These are phyloP conservation scores for Skeletonema tropicum DNA, from an alignment of 108 stramenopile species.

Conservation along the genomic window DNA sequence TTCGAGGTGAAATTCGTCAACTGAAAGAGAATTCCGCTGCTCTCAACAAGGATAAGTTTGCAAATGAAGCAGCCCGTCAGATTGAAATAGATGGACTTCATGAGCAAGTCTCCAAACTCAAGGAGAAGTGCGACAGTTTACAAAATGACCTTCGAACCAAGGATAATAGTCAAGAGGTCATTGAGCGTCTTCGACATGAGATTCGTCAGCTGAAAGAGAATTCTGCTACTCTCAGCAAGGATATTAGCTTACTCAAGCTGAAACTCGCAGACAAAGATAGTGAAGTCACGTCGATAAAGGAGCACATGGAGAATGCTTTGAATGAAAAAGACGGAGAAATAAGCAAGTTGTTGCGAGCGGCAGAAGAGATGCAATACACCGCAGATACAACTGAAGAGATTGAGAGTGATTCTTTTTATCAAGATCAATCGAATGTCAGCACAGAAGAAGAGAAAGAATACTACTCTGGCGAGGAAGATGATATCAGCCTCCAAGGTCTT, in stretches of 20 bases:
- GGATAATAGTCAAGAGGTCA: slow-evolving; percentile 9
- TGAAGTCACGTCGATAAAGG: slow-evolving; percentile 23
- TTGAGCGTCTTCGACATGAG: slow-evolving; percentile 27
- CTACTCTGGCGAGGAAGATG: slow-evolving; percentile 24
- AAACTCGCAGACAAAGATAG: slow-evolving; percentile 49
- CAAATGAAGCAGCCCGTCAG: slow-evolving; percentile 43
- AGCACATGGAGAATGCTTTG: slow-evolving; percentile 40
- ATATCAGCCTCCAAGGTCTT: slow-evolving; percentile 34
- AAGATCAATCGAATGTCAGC: slow-evolving; percentile 2
- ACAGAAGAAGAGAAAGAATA: slow-evolving; percentile 45
- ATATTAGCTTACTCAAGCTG: slow-evolving; percentile 31
- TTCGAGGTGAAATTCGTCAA: slow-evolving; percentile 21
- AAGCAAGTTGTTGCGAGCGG: slow-evolving; percentile 35
- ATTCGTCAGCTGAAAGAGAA: slow-evolving; percentile 16
- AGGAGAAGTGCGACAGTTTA: slow-evolving; percentile 18
- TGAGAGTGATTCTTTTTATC: slow-evolving; percentile 30
- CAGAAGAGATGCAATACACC: slow-evolving; percentile 10
- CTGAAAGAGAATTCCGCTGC: slow-evolving; percentile 14
- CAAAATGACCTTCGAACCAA: slow-evolving; percentile 19
- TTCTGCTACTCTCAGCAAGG: slow-evolving; percentile 32
- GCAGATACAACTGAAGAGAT: neutral
- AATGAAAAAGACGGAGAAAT: slow-evolving; percentile 47
- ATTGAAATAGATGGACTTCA: slow-evolving; percentile 31
- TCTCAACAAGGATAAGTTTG: slow-evolving; percentile 51
- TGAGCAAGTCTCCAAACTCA: slow-evolving; percentile 30